Percentiles rank a stretch among this genome's conserved stretches.
These are phyloP conservation scores for Cicer arietinum DNA, from an alignment of 306 rosid species.

Conservation along the genomic window DNA sequence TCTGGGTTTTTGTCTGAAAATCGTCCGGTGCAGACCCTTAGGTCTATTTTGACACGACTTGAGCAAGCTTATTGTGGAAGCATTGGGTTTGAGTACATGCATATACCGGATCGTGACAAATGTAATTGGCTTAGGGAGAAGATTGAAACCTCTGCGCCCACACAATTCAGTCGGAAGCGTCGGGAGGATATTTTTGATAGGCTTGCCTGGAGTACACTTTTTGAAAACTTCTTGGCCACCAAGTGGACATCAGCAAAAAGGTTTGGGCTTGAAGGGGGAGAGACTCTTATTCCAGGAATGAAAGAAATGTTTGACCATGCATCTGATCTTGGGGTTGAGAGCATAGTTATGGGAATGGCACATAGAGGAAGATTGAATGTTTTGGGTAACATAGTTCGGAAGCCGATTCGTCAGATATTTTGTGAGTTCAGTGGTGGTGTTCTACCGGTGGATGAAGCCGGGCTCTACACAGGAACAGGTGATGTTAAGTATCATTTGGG, in stretches of 20 bases:
- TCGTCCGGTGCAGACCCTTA: slow-evolving; percentile 82
- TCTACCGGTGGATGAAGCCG: slow-evolving; percentile 76
- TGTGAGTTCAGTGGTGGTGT: slow-evolving; percentile 94
- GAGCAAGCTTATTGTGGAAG: slow-evolving; percentile 95
- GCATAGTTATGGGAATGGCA: slow-evolving; percentile 94
- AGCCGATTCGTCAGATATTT: slow-evolving; percentile 89
- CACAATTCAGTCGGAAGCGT: slow-evolving; percentile 68
- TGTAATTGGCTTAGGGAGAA: slow-evolving; percentile 92
- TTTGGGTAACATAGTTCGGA: slow-evolving; percentile 88
- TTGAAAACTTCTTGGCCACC: slow-evolving; percentile 92
- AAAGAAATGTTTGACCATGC: slow-evolving; percentile 94
- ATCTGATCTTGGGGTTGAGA: slow-evolving; percentile 88
- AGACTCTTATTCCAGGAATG: slow-evolving; percentile 93
- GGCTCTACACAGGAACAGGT: slow-evolving; percentile 95
- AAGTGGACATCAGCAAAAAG: slow-evolving; percentile 94
- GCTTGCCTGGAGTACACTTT: slow-evolving; percentile 93
- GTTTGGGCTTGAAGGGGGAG: slow-evolving; percentile 96
- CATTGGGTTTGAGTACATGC: slow-evolving; percentile 94
- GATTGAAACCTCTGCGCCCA: slow-evolving; percentile 80
- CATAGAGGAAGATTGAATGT: slow-evolving; percentile 94
- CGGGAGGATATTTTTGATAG: slow-evolving; percentile 89
- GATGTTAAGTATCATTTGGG: slow-evolving; percentile 97
- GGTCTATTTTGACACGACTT: slow-evolving; percentile 83
- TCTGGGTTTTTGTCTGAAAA: slow-evolving; percentile 90
- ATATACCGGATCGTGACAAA: slow-evolving; percentile 78